Evolutionary conservation across 805 yeast species (phyloP).

Genomic region (Teunomyces stri): DNA sequence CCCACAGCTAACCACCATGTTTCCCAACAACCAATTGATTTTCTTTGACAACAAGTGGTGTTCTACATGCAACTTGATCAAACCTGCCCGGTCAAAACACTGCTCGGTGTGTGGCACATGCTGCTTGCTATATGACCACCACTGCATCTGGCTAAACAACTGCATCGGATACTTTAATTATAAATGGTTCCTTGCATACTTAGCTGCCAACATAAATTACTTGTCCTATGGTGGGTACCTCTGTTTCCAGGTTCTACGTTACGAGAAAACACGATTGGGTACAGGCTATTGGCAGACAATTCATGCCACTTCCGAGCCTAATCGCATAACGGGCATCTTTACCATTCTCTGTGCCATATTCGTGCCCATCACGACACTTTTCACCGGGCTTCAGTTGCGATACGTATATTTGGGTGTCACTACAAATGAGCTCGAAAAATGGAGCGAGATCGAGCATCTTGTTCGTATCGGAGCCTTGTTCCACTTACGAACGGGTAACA

Average conservation of each 20-base stretch:
- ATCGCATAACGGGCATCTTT: conserved; percentile 34
- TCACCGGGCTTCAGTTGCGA: conserved; percentile 38
- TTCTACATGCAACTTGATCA: conserved; percentile 42
- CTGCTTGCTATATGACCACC: conserved; percentile 52
- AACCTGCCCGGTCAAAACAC: conserved; percentile 66
- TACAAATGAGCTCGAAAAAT: conserved; percentile 70
- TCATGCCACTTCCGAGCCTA: conserved; percentile 15
- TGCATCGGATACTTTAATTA: conserved; percentile 72
- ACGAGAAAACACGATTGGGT: neutral
- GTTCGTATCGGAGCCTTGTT: conserved; percentile 12
- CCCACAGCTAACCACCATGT: conserved; percentile 12
- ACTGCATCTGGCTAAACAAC: conserved; percentile 66
- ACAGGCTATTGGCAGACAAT: conserved; percentile 18
- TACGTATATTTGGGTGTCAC: conserved; percentile 66
- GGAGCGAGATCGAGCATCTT: conserved; percentile 61
- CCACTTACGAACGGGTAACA: neutral
- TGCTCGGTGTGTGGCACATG: conserved; percentile 60
- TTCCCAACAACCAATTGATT: conserved; percentile 49
- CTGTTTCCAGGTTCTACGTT: conserved; percentile 13
- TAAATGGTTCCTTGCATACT: conserved; percentile 55
- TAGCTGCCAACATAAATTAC: conserved; percentile 44
- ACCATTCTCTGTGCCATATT: conserved; percentile 44
- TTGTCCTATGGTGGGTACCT: conserved; percentile 21
- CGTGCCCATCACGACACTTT: conserved; percentile 34
- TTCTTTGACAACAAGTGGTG: conserved; percentile 49